These are phyloP conservation scores for Oxyria digyna DNA, from an alignment of 148 eudicot species.

Conservation along the genomic window DNA sequence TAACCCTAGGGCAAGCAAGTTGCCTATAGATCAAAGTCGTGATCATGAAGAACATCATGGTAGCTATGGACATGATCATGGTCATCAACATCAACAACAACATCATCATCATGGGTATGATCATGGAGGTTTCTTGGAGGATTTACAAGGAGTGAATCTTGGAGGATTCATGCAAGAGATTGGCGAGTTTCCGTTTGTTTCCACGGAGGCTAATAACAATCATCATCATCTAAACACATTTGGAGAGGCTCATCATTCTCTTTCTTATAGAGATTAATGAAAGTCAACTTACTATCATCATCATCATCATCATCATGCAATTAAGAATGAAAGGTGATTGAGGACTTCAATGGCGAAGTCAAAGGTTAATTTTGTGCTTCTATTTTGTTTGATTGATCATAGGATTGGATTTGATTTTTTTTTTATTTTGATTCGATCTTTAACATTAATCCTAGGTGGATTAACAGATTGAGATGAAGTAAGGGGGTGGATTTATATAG, in stretches of 20 bases:
- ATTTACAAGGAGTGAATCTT: neutral
- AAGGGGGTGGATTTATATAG: neutral
- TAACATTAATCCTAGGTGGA: neutral
- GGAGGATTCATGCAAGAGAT: neutral
- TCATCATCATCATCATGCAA: neutral
- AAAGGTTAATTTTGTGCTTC: neutral
- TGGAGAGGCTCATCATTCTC: conserved; percentile 1
- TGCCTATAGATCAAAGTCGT: neutral
- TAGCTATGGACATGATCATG: neutral
- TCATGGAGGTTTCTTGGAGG: conserved; percentile 5
- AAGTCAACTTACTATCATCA: neutral
- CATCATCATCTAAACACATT: conserved; percentile 1
- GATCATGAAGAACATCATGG: neutral
- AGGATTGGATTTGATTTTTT: neutral
- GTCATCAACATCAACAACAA: too few species aligned
- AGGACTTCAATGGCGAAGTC: neutral
- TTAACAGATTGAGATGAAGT: neutral
- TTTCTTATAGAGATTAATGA: conserved; percentile 1
- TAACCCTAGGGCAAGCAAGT: conserved; percentile 4
- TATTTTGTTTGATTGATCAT: neutral
- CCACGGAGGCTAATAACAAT: neutral
- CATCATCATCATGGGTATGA: conserved; percentile 1
- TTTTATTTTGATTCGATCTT: neutral
- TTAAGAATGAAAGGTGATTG: neutral
- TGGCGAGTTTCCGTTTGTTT: neutral